phyloP scores from a whole-genome alignment of 768 basidiomycete species.

The Psilocybe cubensis region DNA sequence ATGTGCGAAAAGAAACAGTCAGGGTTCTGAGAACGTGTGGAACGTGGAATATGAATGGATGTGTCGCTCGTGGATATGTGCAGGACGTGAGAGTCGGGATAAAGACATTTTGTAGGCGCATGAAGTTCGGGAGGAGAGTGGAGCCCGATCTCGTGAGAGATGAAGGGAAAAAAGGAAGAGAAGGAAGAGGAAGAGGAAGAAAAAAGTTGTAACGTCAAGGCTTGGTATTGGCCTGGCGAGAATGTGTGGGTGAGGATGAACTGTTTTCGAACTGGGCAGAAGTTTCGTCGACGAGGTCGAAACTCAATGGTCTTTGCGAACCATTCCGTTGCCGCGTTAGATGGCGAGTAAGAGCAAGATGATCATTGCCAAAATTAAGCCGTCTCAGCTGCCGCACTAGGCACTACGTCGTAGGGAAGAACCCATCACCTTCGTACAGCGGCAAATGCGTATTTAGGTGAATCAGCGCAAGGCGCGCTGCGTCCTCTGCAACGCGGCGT shows the following conservation, averaged over 20 bases:
- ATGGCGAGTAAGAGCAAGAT: too few relatives aligned
- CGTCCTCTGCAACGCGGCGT: conserved; percentile 66
- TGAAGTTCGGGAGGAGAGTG: background rate
- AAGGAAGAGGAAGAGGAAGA: too few relatives aligned
- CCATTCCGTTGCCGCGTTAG: too few relatives aligned
- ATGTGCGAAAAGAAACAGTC: background rate
- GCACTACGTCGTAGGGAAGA: conserved; percentile 28
- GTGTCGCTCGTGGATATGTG: background rate
- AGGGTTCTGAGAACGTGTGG: background rate
- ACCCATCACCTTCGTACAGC: conserved; percentile 74
- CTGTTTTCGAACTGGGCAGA: too few relatives aligned
- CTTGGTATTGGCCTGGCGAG: too few relatives aligned
- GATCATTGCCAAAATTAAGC: background rate
- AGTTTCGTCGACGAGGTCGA: too few relatives aligned
- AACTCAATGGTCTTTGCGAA: too few relatives aligned
- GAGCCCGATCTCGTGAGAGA: too few relatives aligned
- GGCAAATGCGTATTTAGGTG: conserved; percentile 78
- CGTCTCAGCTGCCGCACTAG: background rate
- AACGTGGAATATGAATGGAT: background rate
- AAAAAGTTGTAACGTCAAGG: too few relatives aligned
- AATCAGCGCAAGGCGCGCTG: conserved; percentile 72
- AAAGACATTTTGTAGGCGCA: background rate
- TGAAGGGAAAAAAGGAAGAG: too few relatives aligned
- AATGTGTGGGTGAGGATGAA: too few relatives aligned
- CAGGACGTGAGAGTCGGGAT: background rate